phyloP scores from a whole-genome alignment of 1,284 basidiomycete genomes.

The Rhodotorula sp. region DNA sequence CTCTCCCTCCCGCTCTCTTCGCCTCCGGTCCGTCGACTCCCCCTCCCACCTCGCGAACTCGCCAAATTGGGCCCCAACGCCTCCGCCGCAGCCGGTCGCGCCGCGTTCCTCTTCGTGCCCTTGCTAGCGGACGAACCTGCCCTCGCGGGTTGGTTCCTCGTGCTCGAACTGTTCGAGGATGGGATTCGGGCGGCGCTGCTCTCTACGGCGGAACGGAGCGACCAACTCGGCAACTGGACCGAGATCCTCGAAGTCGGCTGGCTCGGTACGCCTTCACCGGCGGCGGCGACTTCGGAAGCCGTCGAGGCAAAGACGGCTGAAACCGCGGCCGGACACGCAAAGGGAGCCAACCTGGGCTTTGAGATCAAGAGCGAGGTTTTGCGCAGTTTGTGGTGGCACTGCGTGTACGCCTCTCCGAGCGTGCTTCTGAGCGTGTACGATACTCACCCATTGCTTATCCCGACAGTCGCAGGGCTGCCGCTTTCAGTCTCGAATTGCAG shows the following conservation, averaged over 20 bases:
- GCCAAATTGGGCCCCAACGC: conserved; percentile 25
- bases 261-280: conserved; percentile 58
- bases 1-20: conserved; percentile 19
- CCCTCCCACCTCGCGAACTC: conserved; percentile 24
- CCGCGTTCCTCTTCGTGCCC: conserved; percentile 23
- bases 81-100: neutral
- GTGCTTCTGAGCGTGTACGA: neutral
- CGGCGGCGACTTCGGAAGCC: conserved; percentile 8
- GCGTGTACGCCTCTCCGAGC: conserved; percentile 58
- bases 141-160: conserved; percentile 20
- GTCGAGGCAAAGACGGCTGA: conserved; percentile 47
- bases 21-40: conserved; percentile 15
- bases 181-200: conserved; percentile 33
- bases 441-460: conserved; percentile 51
- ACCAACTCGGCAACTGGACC: conserved; percentile 48
- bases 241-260: conserved; percentile 72
- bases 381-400: conserved; percentile 72
- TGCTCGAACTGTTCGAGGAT: conserved; percentile 24
- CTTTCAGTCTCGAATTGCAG: conserved; percentile 81
- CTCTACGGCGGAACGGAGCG: conserved; percentile 14
- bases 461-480: conserved; percentile 71
- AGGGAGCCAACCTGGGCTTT: conserved; percentile 46
- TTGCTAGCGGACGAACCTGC: conserved; percentile 3
- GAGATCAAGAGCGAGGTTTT: conserved; percentile 57
- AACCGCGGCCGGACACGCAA: too few relatives aligned